phyloP scores from a whole-genome alignment of 1,284 basidiomycete genomes.

The Testicularia cyperi region DNA sequence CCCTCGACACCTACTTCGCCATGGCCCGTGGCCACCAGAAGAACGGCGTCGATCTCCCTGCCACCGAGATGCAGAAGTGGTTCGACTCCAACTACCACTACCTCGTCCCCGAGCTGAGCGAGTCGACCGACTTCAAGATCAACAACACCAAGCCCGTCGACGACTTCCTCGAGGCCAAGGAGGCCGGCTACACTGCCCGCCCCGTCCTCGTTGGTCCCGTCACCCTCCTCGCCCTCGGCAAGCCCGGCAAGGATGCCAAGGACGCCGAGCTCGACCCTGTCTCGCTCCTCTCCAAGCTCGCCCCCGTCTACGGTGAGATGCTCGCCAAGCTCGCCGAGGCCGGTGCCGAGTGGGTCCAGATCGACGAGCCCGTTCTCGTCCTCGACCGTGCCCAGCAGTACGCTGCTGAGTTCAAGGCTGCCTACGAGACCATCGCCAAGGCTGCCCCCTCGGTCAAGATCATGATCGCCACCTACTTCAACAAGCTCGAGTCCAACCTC shows the following conservation, averaged over 20 bases:
- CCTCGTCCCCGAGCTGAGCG: slow-evolving; percentile 95
- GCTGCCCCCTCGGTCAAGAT: slow-evolving; percentile 78
- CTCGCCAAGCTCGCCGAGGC: slow-evolving; percentile 87
- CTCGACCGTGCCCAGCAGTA: slow-evolving; percentile 80
- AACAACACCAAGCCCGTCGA: slow-evolving; percentile 87
- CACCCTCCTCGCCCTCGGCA: slow-evolving; percentile 91
- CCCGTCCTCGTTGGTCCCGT: slow-evolving; percentile 95
- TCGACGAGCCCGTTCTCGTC: slow-evolving; percentile 96
- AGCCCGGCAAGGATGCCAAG: slow-evolving; percentile 79
- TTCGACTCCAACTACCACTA: slow-evolving; percentile 99
- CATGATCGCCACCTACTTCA: slow-evolving; percentile 87
- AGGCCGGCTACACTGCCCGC: slow-evolving; percentile 83
- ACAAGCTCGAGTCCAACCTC: slow-evolving; percentile 90
- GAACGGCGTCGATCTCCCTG: slow-evolving; percentile 89
- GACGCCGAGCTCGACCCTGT: slow-evolving; percentile 84
- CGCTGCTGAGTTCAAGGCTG: slow-evolving; percentile 77
- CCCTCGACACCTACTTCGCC: slow-evolving; percentile 84
- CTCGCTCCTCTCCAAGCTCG: slow-evolving; percentile 82
- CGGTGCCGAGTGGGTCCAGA: slow-evolving; percentile 90
- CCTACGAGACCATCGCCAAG: slow-evolving; percentile 79
- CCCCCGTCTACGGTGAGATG: slow-evolving; percentile 89
- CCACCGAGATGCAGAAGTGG: slow-evolving; percentile 99
- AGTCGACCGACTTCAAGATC: slow-evolving; percentile 89
- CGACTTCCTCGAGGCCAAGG: slow-evolving; percentile 94
- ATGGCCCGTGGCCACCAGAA: slow-evolving; percentile 98